Evolutionary conservation across 106 monocot species (phyloP).

Genomic region (Xerophyta viscosa): DNA sequence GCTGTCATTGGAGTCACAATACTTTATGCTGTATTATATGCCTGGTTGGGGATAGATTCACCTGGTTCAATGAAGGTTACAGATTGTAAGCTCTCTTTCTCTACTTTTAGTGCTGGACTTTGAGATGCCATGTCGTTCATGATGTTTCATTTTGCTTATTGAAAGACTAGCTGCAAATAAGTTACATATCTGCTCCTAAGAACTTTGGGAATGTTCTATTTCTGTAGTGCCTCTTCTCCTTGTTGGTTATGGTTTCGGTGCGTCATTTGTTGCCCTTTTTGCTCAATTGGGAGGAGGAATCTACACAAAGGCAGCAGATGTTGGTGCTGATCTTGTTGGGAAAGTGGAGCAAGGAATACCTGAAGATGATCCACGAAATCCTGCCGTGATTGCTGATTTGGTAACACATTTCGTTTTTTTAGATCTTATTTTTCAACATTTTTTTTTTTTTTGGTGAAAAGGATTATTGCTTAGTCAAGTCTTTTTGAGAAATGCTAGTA

Average conservation of each 20-base stretch:
- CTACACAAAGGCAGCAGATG: slow-evolving; percentile 97
- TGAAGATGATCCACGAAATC: slow-evolving; percentile 98
- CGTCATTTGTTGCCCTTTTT: slow-evolving; percentile 98
- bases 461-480: too few relatives aligned
- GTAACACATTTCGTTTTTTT: slow-evolving; percentile 23
- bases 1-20: slow-evolving; percentile 90
- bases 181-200: too few relatives aligned
- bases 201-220: slow-evolving; percentile 1
- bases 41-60: slow-evolving; percentile 74
- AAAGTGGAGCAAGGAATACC: slow-evolving; percentile 99
- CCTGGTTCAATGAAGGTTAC: slow-evolving; percentile 92
- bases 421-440: not conserved
- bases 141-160: too few relatives aligned
- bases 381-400: slow-evolving; percentile 98
- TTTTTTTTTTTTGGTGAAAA: too few relatives aligned
- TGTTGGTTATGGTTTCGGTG: slow-evolving; percentile 98
- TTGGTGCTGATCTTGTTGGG: slow-evolving; percentile 99
- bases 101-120: slow-evolving; percentile 1
- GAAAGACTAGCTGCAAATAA: too few relatives aligned
- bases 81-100: slow-evolving; percentile 61
- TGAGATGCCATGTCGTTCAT: too few relatives aligned
- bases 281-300: slow-evolving; percentile 98
- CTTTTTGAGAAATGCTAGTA: too few relatives aligned
- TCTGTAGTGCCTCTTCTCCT: slow-evolving; percentile 96
- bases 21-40: slow-evolving; percentile 92